Evolutionary conservation across 805 yeast species (phyloP), one percentile per base, ranked within the genome.

Genomic region (Monosporozyma yasuniensis): DNA sequence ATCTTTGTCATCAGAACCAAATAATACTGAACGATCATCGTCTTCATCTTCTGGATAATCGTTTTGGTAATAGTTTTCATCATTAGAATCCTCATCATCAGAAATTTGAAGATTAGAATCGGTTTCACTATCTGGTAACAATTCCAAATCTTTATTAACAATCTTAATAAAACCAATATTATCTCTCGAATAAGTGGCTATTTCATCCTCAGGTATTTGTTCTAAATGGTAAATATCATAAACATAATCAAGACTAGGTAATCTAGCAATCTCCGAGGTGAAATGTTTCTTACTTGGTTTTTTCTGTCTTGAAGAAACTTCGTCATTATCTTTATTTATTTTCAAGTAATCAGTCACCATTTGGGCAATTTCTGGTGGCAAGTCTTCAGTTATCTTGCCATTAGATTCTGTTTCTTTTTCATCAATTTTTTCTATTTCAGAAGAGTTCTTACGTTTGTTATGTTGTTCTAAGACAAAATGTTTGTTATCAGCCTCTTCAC

Each of bases 21-120:
- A 63, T 3, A 68, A 54, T 21, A 71, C 56, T 0, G 73, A 64
- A 49, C 71, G 55, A 46, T 69, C 81, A 9, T 80, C 88, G 58
- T 86, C 91, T 54, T 88, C 96, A 61, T 90, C 96, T 44, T 88
- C 96, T 0, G 98, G 98, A 61, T 91, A 91, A 61, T 91, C 98
- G 66, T 93, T 91, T 58, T 81, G 80, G 63, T 91, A 91, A 61
- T 82, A 90, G 49, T 86, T 88, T 68, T 91, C 99, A 19, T 96
- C 96, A 61, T 86, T 86, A 0, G 93, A 84, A 61, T 86, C 95
- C 54, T 85, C 91, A 58, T 86, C 88, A 56, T 84, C 93, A 0
- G 87, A 75, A 2, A 62, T 56, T 9, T 58, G 65, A n/a, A 66
- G 64, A 4, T 73, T 76, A n/a, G 73, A 75, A 41, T 64, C 63